These are phyloP conservation scores for Fusarium chuoi DNA, from an alignment of 2,329 filamentous ascomycete genomes.

Conservation along the genomic window DNA sequence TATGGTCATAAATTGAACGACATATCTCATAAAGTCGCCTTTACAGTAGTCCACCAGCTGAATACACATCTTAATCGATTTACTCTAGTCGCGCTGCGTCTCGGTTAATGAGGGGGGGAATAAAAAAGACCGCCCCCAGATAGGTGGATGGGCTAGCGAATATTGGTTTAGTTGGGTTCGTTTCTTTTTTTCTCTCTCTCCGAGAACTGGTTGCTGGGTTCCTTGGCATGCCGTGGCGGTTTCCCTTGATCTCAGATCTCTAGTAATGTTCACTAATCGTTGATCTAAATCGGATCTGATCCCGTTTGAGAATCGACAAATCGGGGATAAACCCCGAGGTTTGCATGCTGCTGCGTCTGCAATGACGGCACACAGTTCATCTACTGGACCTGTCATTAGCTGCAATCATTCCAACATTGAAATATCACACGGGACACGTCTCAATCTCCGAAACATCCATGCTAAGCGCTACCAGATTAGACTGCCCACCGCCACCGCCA, in stretches of 20 bases:
- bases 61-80: neutral
- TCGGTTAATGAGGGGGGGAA: neutral
- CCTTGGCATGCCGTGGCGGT: neutral
- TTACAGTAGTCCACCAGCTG: neutral
- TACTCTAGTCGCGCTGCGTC: neutral
- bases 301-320: neutral
- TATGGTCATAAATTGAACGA: neutral
- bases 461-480: neutral
- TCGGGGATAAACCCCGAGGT: neutral
- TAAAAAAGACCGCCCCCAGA: no score
- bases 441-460: neutral
- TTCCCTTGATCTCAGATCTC: neutral
- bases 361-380: neutral
- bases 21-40: neutral
- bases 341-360: neutral
- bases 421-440: neutral
- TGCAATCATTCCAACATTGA: neutral
- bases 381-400: neutral
- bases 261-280: neutral
- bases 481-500: neutral
- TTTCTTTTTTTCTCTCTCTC: neutral
- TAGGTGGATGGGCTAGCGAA: neutral
- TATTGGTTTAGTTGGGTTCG: neutral
- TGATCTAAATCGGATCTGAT: neutral
- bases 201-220: neutral